Percentiles rank a stretch among this genome's conserved stretches.
phyloP scores from a whole-genome alignment of 2,329 filamentous ascomycete species.

The Magnaporthiopsis rhizophila region DNA sequence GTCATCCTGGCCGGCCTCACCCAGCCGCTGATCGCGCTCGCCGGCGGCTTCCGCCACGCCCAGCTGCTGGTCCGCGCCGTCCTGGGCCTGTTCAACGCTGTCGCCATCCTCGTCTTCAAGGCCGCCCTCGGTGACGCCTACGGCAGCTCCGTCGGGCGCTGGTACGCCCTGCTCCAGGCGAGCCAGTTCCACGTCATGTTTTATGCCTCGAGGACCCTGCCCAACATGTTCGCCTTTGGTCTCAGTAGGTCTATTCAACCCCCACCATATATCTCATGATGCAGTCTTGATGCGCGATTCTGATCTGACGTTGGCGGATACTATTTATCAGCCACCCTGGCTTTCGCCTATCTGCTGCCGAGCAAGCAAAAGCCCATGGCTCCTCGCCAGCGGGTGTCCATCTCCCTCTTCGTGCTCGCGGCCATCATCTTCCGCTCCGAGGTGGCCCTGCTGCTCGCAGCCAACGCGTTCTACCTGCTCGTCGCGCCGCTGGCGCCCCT shows the following conservation, averaged over 20 bases:
- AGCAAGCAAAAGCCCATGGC: conserved; percentile 22
- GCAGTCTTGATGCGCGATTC: no score
- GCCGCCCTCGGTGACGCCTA: conserved; percentile 56
- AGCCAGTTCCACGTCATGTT: conserved; percentile 90
- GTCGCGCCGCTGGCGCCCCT: conserved; percentile 43
- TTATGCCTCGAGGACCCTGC: conserved; percentile 84
- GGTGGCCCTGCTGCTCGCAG: conserved; percentile 69
- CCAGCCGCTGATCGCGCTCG: conserved; percentile 53
- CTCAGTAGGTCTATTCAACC: conserved; percentile 51
- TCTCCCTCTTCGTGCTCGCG: conserved; percentile 70
- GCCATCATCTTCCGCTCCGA: conserved; percentile 86
- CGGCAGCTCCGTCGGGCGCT: conserved; percentile 60
- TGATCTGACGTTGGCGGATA: background rate
- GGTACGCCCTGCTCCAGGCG: conserved; percentile 71
- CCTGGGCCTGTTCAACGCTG: conserved; percentile 69
- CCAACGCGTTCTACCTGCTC: conserved; percentile 59
- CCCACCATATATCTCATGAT: no score
- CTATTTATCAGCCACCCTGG: conserved; percentile 50
- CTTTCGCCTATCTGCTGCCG: conserved; percentile 41
- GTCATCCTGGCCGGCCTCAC: conserved; percentile 66
- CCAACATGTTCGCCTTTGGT: conserved; percentile 93
- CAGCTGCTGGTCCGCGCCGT: conserved; percentile 64
- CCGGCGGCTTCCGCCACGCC: conserved; percentile 42
- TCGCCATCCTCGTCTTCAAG: conserved; percentile 58
- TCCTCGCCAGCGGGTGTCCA: conserved; percentile 51